These are phyloP conservation scores for Hansfordia pulvinata DNA, from an alignment of 2,329 filamentous ascomycete genomes.

Conservation along the genomic window DNA sequence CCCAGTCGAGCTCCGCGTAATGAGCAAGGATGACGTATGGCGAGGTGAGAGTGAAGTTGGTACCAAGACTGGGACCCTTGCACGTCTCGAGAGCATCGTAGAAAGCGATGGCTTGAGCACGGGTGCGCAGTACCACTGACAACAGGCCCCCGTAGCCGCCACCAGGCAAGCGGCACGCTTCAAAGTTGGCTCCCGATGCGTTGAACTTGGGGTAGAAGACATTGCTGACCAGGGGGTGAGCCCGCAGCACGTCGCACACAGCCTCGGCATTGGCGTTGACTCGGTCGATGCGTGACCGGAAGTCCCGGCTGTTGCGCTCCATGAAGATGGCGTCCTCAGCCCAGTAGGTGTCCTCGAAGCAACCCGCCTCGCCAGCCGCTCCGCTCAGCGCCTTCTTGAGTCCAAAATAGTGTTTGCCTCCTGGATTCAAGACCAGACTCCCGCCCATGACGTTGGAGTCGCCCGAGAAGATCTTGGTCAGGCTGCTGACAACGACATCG, in stretches of 20 bases:
- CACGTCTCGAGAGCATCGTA: constrained; percentile 77
- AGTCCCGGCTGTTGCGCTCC: constrained; percentile 92
- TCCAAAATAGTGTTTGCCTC: constrained; percentile 52
- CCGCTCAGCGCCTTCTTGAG: constrained; percentile 56
- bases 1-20: constrained; percentile 88
- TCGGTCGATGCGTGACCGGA: constrained; percentile 65
- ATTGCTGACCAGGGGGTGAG: constrained; percentile 51
- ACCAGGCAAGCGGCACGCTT: constrained; percentile 56
- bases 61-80: constrained; percentile 89
- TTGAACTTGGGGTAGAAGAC: constrained; percentile 82
- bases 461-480: constrained; percentile 95
- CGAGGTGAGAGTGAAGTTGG: constrained; percentile 87
- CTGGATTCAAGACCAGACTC: constrained; percentile 50
- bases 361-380: too few species aligned
- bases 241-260: constrained; percentile 58
- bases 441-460: constrained; percentile 99
- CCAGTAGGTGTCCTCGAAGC: constrained; percentile 88
- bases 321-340: constrained; percentile 88
- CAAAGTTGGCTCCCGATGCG: constrained; percentile 58
- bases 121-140: constrained; percentile 65
- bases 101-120: constrained; percentile 61
- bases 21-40: constrained; percentile 89
- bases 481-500: constrained; percentile 84
- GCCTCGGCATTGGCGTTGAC: constrained; percentile 79
- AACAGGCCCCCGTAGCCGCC: constrained; percentile 86